Evolutionary conservation across 169 alveolate genomes (phyloP).

Genomic region (Cryptosporidium parvum): DNA sequence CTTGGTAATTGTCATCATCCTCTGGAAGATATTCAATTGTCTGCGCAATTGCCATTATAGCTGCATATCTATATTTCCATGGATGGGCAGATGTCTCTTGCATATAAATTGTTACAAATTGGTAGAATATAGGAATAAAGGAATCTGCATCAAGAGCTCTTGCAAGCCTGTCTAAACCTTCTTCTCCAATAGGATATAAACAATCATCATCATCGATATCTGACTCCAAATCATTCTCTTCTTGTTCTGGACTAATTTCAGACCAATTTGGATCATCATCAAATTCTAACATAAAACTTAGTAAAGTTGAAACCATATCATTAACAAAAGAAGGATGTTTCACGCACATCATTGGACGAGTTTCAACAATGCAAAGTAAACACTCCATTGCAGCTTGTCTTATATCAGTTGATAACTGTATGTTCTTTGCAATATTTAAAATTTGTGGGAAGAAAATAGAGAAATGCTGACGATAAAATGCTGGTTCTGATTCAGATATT

Average conservation of each 20-base stretch:
- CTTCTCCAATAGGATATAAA: slow-evolving; percentile 88
- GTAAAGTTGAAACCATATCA: slow-evolving; percentile 64
- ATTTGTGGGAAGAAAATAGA: slow-evolving; percentile 60
- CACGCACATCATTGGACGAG: slow-evolving; percentile 70
- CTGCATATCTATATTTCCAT: slow-evolving; percentile 89
- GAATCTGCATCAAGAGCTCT: slow-evolving; percentile 86
- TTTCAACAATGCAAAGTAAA: slow-evolving; percentile 62
- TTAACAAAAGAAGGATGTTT: slow-evolving; percentile 63
- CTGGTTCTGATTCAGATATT: slow-evolving; percentile 66
- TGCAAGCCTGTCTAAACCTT: slow-evolving; percentile 87
- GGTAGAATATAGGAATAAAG: slow-evolving; percentile 84
- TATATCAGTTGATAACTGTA: slow-evolving; percentile 54
- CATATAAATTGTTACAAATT: slow-evolving; percentile 80
- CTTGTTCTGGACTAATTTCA: slow-evolving; percentile 82
- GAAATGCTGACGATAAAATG: slow-evolving; percentile 71
- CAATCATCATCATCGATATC: slow-evolving; percentile 86
- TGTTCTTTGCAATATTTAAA: slow-evolving; percentile 47
- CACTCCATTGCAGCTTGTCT: slow-evolving; percentile 75
- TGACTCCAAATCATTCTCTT: slow-evolving; percentile 86
- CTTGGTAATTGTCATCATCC: slow-evolving; percentile 85
- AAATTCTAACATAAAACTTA: slow-evolving; percentile 85
- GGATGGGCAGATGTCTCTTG: slow-evolving; percentile 84
- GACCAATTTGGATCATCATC: slow-evolving; percentile 82
- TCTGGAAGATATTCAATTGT: slow-evolving; percentile 88
- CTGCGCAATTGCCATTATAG: slow-evolving; percentile 89